Base-by-base conservation (phyloP, 129 eudicot genomes). In the Apium graveolens region DNA sequence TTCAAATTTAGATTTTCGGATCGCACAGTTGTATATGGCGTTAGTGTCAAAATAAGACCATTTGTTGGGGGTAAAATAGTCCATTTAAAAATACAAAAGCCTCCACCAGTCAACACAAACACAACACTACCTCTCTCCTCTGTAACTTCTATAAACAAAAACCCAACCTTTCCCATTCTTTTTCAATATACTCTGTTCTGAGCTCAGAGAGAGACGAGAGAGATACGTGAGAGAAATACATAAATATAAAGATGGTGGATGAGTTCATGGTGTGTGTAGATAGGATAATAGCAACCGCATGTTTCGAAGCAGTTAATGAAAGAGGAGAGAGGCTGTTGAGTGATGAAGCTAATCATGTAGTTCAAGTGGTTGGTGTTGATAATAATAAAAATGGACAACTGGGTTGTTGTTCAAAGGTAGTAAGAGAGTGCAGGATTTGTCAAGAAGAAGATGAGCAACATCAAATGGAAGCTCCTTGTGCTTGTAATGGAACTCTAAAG, bases 401-500 rank as follows among this genome's bases (percentile, higher is more conserved):
- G 29, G 87, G 80, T 46, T 57, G 84, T 69, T 81, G 84, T 60
- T 81, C 84, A 45, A 86, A 85, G 38, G 78, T 80, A 60, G 80
- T 76, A 73, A 84, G 84, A 57, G 97, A 91, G 87, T 92, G 96
- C 75, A 87, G 96, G 80, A 92, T 92, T 78, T 92, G 96, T 65
- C 97, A 92, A n/a, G 97, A 92, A 72, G 97, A 92, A 81, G 96
- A 92, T 78, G 91, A 85, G 7, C 89, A 87, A 44, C 84, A 83
- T n/a, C 78, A 84, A 9, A 78, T 92, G 88, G 97, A 92, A 57
- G 86, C 90, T 57, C 97, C 93, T 80, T 92, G 97, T 86, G 91
- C 93, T 78, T 92, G 96, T 78, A 92, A 86, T 86, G 97, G 97
- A 79, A 90, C 93, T 73, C 91, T 90, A 76, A 92, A 92, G 96